Base-by-base conservation (phyloP, 352 stramenopile species). In the Pythium aquatile region DNA sequence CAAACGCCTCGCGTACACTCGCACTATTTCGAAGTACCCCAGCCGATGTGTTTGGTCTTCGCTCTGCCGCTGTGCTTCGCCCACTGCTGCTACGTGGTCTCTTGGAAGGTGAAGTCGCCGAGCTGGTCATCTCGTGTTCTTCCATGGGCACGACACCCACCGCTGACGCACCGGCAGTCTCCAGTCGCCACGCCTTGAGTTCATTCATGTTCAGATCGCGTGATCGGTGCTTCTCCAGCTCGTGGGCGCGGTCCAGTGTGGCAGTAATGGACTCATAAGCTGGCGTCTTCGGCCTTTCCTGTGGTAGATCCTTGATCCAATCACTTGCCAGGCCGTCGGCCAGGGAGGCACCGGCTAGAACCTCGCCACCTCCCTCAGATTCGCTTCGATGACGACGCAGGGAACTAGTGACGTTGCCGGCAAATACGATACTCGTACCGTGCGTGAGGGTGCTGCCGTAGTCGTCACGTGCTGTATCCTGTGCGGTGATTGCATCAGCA, bases 371-470 rank as follows among this genome's bases (percentile, higher is more conserved):
- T 39, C 66, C 53, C 63, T 91, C 79, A 17, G 73, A 80, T 66
- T 93, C 83, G 48, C 75, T 86, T 33, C 85, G 74, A 56, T 90
- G 84, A 5, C 85, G 76, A 13, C 88, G 79, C 55, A 96, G 62
- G 3, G 88, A 81, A 24, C 85, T 93, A 2, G 87, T 93, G n/a
- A 95, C 80, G 66, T 95, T 96, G 46, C 89, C 89, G 2, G 89
- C 88, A 71, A 97, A 94, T 2, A 95, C 86, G 33, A 96, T 90
- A 53, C 91, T 79, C 1, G 84, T 91, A 39, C 89, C 89, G 65
- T 97, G 89, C 4, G 89, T 97, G n/a, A 97, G 69, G 11, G 80
- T 85, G 53, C 86, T 96, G 20, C 82, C 81, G 0, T 82, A 79
- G 56, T 90, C 78, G 49, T 87, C 74, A 39, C 59, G 66, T 32